Evolutionary conservation across 768 basidiomycete genomes (phyloP).

Genomic region (Trametes elegans): DNA sequence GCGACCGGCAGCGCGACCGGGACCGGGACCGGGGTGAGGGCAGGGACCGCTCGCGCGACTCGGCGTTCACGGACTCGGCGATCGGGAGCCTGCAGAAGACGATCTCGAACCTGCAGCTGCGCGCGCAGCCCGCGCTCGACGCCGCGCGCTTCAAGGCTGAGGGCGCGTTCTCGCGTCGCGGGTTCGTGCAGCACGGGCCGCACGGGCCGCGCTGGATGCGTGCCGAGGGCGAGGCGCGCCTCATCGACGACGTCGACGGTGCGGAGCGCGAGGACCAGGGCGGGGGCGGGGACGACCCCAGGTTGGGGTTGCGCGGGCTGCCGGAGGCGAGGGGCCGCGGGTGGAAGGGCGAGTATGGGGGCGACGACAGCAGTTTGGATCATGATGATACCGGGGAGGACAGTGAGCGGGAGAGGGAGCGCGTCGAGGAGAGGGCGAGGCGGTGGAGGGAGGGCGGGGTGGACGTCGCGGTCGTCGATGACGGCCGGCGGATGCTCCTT

Average conservation of each 20-base stretch:
- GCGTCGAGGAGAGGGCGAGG: constrained; percentile 18
- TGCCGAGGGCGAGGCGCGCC: constrained; percentile 36
- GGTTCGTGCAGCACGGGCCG: constrained; percentile 45
- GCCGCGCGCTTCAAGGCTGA: constrained; percentile 70
- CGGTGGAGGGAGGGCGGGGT: constrained; percentile 16
- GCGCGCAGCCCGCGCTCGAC: constrained; percentile 53
- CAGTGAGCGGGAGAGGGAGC: constrained; percentile 15
- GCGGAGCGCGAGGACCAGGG: constrained; percentile 21
- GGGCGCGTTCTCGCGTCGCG: constrained; percentile 60
- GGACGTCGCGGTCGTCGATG: constrained; percentile 12
- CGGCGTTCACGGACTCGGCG: constrained; percentile 29
- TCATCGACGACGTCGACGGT: constrained; percentile 40
- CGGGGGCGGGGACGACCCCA: constrained; percentile 15
- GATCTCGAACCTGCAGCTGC: constrained; percentile 38
- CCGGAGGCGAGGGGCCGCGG: neutral
- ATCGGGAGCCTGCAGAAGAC: constrained; percentile 45
- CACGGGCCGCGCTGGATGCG: constrained; percentile 24
- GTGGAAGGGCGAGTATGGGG: constrained; percentile 32
- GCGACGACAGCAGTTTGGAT: constrained; percentile 25
- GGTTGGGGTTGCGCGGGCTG: neutral
- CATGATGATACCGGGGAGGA: constrained; percentile 17
- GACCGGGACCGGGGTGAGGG: constrained; percentile 10
- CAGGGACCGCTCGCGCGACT: constrained; percentile 15
- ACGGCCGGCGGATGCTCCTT: constrained; percentile 18
- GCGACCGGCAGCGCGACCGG: neutral